A percentile compares a stretch with the other conserved stretches of the same genome.
These are phyloP conservation scores for Scolecobasidium constrictum DNA, from an alignment of 2,329 filamentous ascomycete species.

Conservation along the genomic window DNA sequence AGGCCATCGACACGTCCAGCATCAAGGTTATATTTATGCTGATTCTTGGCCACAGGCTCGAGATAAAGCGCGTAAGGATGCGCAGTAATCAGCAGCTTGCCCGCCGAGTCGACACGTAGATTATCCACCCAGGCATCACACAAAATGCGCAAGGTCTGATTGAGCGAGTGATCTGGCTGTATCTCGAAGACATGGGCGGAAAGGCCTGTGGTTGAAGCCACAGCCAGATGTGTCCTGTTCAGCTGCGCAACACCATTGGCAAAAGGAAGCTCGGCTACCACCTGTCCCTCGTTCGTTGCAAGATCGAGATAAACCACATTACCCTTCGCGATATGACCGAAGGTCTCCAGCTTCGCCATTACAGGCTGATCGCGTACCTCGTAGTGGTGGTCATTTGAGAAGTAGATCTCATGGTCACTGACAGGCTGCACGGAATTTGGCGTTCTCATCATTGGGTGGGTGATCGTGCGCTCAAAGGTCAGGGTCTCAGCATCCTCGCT, in stretches of 20 bases:
- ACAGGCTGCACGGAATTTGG: constrained; percentile 30
- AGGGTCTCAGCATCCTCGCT: constrained; percentile 13
- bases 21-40: constrained; percentile 13
- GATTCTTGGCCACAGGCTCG: constrained; percentile 14
- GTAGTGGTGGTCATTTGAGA: constrained; percentile 34
- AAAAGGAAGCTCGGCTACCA: constrained; percentile 24
- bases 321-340: constrained; percentile 24
- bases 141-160: constrained; percentile 12
- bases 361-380: constrained; percentile 16
- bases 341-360: constrained; percentile 28
- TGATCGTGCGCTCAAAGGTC: constrained; percentile 20
- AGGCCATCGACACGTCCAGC: constrained; percentile 4
- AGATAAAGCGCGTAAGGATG: constrained; percentile 27
- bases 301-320: constrained; percentile 25
- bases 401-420: constrained; percentile 20
- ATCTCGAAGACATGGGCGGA: constrained; percentile 25
- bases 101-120: constrained; percentile 24
- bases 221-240: constrained; percentile 26
- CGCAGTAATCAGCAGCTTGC: constrained; percentile 29
- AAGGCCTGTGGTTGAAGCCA: constrained; percentile 24
- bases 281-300: constrained; percentile 11
- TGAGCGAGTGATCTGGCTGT: constrained; percentile 12
- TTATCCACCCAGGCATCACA: constrained; percentile 29
- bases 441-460: constrained; percentile 21
- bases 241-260: constrained; percentile 30